Conservation (phyloP, 2,329 filamentous ascomycete species). For the Pestalotiopsis sp. region DNA sequence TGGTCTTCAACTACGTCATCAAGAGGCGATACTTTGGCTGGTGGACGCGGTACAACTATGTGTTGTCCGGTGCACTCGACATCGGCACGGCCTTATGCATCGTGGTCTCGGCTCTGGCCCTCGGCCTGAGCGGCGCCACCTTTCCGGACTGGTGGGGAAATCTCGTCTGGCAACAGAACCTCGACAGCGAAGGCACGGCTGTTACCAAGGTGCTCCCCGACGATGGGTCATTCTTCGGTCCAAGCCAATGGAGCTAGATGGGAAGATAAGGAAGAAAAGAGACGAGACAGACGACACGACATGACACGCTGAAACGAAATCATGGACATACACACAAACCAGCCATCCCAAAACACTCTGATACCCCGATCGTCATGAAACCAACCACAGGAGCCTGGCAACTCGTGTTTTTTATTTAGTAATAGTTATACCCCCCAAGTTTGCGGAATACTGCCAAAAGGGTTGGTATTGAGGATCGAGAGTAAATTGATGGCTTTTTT, state of each 20-base stretch:
- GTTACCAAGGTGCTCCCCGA: slow-evolving; percentile 7
- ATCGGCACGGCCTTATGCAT: slow-evolving; percentile 41
- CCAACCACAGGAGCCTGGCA: not conserved
- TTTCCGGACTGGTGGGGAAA: slow-evolving; percentile 14
- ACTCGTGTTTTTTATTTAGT: not conserved
- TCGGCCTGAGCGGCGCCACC: slow-evolving; percentile 8
- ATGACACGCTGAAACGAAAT: not conserved
- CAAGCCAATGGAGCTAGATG: slow-evolving; percentile 3
- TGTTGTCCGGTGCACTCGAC: slow-evolving; percentile 60
- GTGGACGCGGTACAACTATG: slow-evolving; percentile 62
- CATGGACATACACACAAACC: not conserved
- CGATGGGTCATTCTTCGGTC: slow-evolving; percentile 11
- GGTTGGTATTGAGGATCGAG: not conserved
- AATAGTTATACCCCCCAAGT: not conserved
- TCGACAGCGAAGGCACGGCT: slow-evolving; percentile 1
- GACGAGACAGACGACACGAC: not conserved
- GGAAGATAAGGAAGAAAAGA: not conserved
- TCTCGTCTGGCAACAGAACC: slow-evolving; percentile 8
- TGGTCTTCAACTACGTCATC: slow-evolving; percentile 57
- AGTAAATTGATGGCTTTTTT: not conserved
- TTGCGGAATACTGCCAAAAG: not conserved
- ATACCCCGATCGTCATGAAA: not conserved
- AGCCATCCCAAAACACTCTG: not conserved
- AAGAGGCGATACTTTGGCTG: slow-evolving; percentile 53
- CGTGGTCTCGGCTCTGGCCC: slow-evolving; percentile 8